A percentile compares a stretch with the other conserved stretches of the same genome.
Evolutionary conservation across 371 early-diverging fungal genomes (phyloP).

Genomic region (Mucor racemosus): DNA sequence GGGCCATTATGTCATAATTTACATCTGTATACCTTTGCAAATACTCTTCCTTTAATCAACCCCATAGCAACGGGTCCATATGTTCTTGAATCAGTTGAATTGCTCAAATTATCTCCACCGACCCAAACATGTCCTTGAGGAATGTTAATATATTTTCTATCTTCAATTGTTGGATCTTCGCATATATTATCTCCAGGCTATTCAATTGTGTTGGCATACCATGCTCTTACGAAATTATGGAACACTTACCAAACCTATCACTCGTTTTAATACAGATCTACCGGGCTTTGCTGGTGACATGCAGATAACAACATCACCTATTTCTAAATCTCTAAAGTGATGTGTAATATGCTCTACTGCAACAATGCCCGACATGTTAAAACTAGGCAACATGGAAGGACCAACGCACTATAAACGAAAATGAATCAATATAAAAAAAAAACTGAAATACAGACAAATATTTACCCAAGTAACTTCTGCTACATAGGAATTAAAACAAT

Average conservation of each 20-base stretch:
- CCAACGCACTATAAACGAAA: constrained; percentile 67
- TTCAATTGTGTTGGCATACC: neutral
- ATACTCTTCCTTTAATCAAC: constrained; percentile 75
- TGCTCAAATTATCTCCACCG: constrained; percentile 81
- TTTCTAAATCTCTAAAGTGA: constrained; percentile 51
- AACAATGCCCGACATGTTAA: constrained; percentile 72
- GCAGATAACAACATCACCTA: constrained; percentile 81
- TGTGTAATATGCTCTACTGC: constrained; percentile 68
- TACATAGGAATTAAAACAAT: constrained; percentile 67
- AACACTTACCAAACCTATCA: constrained; percentile 71
- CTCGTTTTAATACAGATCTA: constrained; percentile 74
- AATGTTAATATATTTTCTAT: constrained; percentile 62
- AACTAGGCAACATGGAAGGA: constrained; percentile 87
- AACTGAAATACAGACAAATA: neutral
- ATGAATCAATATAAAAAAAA: neutral
- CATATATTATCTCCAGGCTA: constrained; percentile 77
- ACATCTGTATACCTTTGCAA: constrained; percentile 60
- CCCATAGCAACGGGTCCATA: constrained; percentile 89
- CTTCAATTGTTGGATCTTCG: constrained; percentile 65
- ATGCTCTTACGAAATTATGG: neutral
- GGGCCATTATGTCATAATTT: too few species aligned
- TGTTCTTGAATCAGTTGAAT: constrained; percentile 79
- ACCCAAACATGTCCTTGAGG: constrained; percentile 77
- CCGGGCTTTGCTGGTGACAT: constrained; percentile 70
- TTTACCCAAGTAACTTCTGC: constrained; percentile 71